Base-by-base conservation (phyloP, 2,329 filamentous ascomycete genomes). In the Penicillium digitatum region DNA sequence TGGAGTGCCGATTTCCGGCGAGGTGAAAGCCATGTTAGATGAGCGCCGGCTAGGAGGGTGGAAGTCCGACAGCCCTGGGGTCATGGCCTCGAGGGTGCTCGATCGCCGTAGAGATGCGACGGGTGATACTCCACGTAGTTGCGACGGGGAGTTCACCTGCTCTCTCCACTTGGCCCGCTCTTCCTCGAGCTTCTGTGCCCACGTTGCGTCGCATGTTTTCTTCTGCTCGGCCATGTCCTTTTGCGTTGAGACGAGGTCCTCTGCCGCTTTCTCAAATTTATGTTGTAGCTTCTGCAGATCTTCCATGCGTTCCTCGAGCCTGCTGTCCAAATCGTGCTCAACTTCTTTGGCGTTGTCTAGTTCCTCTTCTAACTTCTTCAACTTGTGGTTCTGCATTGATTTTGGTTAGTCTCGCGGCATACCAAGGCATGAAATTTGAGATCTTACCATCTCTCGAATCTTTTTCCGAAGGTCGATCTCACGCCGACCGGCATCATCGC, bases 391-490 rank as follows among this genome's bases (percentile, higher is more conserved):
- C 82, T 90, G 55, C 49, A 39, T 35, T 44, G 52, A 60, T 52
- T 56, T 61, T 48, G 12, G 29, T 47, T 24, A 24, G 38, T 16
- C 26, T 26, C 9, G 38, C 26, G n/a, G 35, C 37, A 10, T 16
- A 5, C 8, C 22, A 27, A 48, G 3, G 16, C n/a, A 35, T 10
- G 18, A 6, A 7, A n/a, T 5, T 27, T 22, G 11, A 40, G 7
- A 39, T 76, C 85, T 75, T 80, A 91, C 88, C 66, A 87, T 81
- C 73, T 99, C 94, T 58, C 94, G 84, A 51, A 91, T 88, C 75
- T 95, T 97, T 70, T 88, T 90, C 62, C 94, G 82, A 74, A 95
- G 84, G 37, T 97, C 94, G 5, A 84, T 87, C 74, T 99, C 94
- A 55, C 90, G 86, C 62, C 86, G 86, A 47, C 85, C 81, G 9